Base-by-base conservation (phyloP, 306 rosid genomes). In the Phaseolus lunatus region DNA sequence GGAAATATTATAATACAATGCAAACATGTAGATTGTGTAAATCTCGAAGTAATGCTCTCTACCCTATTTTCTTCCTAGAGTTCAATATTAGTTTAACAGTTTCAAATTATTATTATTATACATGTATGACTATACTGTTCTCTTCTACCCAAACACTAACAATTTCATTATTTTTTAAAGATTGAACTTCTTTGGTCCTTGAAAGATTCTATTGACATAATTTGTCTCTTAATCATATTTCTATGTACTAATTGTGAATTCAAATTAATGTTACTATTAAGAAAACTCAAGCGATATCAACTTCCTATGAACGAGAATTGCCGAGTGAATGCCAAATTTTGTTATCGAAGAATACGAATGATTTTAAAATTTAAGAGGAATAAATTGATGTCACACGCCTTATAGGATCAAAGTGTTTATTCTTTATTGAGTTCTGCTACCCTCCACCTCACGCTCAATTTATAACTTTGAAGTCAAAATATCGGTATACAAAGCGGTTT, bases 1-100 rank as follows among this genome's bases (percentile, higher is more conserved):
- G 39, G 68, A 47, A 75, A 41, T 33, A 41, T 70, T 48, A 10
- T 39, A 35, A 41, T 50, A 26, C 7, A 39, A 52, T 33, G 66
- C 66, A 67, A 54, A 52, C 16, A 70, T 31, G 44, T 24, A 48
- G 27, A 57, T 19, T 44, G 63, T 35, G 43, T 62, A 49, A 72
- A 24, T 79, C 73, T 50, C 39, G 27, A 8, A 39, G 45, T 45
- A 76, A 48, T 62, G 80, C 54, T 81, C 31, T 52, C 20, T 29
- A n/a, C 18, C 13, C 1, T 29, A 26, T 20, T 59, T 71, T 49
- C 45, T 35, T 72, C 31, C 31, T 7, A 0, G 59, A 35, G 61
- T 47, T 78, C 18, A 22, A 20, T 22, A 47, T 68, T 52, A 8
- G 39, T 35, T 53, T 48, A 11, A 15, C 58, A 48, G n/a, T 75